Percentiles rank a stretch among this genome's conserved stretches.
phyloP scores from a whole-genome alignment of 495 filamentous ascomycete species.

The Lasiosphaeriaceae sp. region DNA sequence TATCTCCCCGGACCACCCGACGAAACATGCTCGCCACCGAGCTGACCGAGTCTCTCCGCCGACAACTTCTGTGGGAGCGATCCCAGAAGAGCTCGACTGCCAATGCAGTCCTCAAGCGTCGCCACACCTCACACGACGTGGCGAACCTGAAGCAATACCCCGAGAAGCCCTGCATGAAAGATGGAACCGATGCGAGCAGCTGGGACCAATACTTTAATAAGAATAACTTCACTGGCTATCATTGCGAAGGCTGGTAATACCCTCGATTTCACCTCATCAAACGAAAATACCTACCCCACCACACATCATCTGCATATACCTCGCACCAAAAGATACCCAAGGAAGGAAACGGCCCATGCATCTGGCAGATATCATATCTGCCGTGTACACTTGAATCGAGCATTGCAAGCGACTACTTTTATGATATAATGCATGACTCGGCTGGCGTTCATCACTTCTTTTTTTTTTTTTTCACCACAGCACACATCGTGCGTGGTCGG shows the following conservation, averaged over 20 bases:
- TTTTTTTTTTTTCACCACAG: slow-evolving; percentile 3
- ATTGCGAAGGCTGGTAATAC: slow-evolving; percentile 51
- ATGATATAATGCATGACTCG: slow-evolving; percentile 41
- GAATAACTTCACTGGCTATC: slow-evolving; percentile 46
- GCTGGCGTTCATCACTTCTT: slow-evolving; percentile 38
- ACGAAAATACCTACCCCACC: slow-evolving; percentile 2
- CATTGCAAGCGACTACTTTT: slow-evolving; percentile 36
- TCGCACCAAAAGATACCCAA: slow-evolving; percentile 26
- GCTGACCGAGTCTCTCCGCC: slow-evolving; percentile 50
- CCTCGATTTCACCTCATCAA: slow-evolving; percentile 12
- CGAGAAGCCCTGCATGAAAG: slow-evolving; percentile 46
- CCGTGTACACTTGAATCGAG: slow-evolving; percentile 41
- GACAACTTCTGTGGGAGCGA: slow-evolving; percentile 36
- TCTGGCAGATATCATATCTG: slow-evolving; percentile 30
- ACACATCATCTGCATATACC: slow-evolving; percentile 24
- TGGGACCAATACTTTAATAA: slow-evolving; percentile 50
- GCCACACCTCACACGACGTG: slow-evolving; percentile 87
- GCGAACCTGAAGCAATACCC: slow-evolving; percentile 79
- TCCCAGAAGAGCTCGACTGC: slow-evolving; percentile 73
- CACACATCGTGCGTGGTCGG: not conserved
- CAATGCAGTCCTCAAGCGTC: slow-evolving; percentile 81
- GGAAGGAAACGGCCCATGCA: slow-evolving; percentile 18
- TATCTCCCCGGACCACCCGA: slow-evolving; percentile 88
- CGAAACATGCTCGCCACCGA: slow-evolving; percentile 97
- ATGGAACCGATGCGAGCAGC: slow-evolving; percentile 41